Evolutionary conservation across 2,329 filamentous ascomycete species (phyloP), one percentile per base, ranked within the genome.

Genomic region (Cordyceps pruinosa): DNA sequence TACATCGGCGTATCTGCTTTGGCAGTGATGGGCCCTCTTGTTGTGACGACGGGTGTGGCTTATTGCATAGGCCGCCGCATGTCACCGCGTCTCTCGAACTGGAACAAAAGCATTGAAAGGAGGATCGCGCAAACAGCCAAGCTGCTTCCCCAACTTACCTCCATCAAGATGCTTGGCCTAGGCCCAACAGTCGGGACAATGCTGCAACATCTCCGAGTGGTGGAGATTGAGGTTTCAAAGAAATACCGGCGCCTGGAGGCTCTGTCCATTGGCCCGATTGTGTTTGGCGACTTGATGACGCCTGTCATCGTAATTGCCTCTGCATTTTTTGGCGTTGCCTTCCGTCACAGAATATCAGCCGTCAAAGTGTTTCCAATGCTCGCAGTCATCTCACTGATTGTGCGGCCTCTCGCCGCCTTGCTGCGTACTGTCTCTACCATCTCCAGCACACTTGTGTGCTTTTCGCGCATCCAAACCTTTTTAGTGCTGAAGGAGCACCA

Each of bases 111-210:
- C 32, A 47, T 58, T 4, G 30, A 39, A 9, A 3, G 2, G 3
- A 23, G 56, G 13, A 26, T 42, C 2, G 28, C 39, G 8, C 9
- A 52, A 15, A 58, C 49, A 1, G 2, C 13, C 1, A 23, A 19
- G 5, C 13, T 58, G 25, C 32, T 58, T 0, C 9, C 39, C 1
- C 56, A 58, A 25, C 19, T 58, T 13, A 53, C 47, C 8, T 7
- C 7, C 2, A 46, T 58, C 23, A 58, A 58, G 19, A 47, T 47
- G 32, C 19, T 58, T 2, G 56, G 56, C 2, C 30, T 58, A 1
- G 56, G 47, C 3, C 37, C 32, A 9, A 39, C 42, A 9, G n/a
- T 47, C 5, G 30, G n/a, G 6, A 10, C 8, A 19, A 34, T 32
- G 13, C 9, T 56, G 12, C 26, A 56, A 7, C 8, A 7, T 1